Percentiles rank a stretch among this genome's conserved stretches.
Evolutionary conservation across 306 rosid species (phyloP).

Genomic region (Prunus salicina): DNA sequence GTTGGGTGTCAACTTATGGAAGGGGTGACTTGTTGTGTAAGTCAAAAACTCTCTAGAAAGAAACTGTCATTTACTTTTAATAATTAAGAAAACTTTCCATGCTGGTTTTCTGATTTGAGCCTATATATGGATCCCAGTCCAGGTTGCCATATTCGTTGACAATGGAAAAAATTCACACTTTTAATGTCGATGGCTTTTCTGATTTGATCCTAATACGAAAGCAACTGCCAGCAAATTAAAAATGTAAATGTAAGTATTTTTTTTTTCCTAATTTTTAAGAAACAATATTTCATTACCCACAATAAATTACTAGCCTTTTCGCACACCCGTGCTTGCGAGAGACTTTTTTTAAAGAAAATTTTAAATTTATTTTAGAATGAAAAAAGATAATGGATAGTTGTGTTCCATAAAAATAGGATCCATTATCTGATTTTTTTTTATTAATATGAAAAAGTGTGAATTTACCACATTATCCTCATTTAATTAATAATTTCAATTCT

Average conservation of each 20-base stretch:
- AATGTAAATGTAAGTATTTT: neutral
- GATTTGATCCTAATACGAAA: too few relatives aligned
- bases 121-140: conserved; percentile 24
- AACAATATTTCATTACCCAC: neutral
- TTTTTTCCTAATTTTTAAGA: neutral
- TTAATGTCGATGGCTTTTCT: neutral
- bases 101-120: conserved; percentile 18
- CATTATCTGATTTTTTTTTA: too few relatives aligned
- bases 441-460: too few relatives aligned
- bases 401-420: too few relatives aligned
- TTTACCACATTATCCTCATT: too few relatives aligned
- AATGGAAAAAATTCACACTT: neutral
- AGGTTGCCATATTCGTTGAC: conserved; percentile 13
- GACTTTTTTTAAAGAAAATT: too few relatives aligned
- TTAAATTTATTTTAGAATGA: too few relatives aligned
- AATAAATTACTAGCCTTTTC: neutral
- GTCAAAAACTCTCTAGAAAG: conserved; percentile 28
- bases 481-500: too few relatives aligned
- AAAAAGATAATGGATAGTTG: too few relatives aligned
- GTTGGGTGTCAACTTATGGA: conserved; percentile 24
- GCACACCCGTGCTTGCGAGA: too few relatives aligned
- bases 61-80: neutral
- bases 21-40: conserved; percentile 35
- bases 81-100: conserved; percentile 9
- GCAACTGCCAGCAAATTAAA: neutral